Evolutionary conservation across 1,284 basidiomycete species (phyloP), one percentile per base, ranked within the genome.

Genomic region (Cryptococcus sp.): DNA sequence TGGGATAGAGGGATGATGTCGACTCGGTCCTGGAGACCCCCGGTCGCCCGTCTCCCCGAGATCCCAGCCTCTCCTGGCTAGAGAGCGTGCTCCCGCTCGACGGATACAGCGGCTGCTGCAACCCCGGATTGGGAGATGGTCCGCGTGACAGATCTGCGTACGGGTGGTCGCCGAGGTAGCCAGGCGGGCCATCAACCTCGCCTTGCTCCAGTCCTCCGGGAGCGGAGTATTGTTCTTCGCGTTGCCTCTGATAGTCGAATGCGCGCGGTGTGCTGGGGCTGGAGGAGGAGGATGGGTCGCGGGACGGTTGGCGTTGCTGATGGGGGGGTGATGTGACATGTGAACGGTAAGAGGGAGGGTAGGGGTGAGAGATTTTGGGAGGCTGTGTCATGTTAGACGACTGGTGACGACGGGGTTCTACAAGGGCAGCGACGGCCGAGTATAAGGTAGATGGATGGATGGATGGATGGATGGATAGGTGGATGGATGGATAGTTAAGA

Each of bases 331-430:
- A 23, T n/a, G 55, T 33, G 8, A 39, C n/a, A 1, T 50, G 24
- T 6, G 54, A 38, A 1, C 55, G 55, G 24, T 52, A 57, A 13
- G 51, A 57, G 21, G 57, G 57, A 2, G 57, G 57, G 42, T 58
- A 58, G 16, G 56, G 56, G 46, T 57, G 56, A 16, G 56, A 53
- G 23, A 53, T 53, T 9, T 42, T 33, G 20, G 50, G 23, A 15
- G 24, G n/a, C n/a, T 20, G 16, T n/a, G 42, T 45, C 53, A 49
- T 48, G 28, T 33, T 33, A 4, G 28, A 33, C 28, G 28, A 33
- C 28, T 9, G 28, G 28, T 33, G 28, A 33, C 28, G 28, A 33
- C 28, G n/a, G n/a, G n/a, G n/a, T n/a, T n/a, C n/a, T n/a, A n/a
- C n/a, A n/a, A n/a, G n/a, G n/a, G n/a, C n/a, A n/a, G n/a, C n/a